Conservation (phyloP, 352 stramenopile species). For the Elongisporangium undulatum region DNA sequence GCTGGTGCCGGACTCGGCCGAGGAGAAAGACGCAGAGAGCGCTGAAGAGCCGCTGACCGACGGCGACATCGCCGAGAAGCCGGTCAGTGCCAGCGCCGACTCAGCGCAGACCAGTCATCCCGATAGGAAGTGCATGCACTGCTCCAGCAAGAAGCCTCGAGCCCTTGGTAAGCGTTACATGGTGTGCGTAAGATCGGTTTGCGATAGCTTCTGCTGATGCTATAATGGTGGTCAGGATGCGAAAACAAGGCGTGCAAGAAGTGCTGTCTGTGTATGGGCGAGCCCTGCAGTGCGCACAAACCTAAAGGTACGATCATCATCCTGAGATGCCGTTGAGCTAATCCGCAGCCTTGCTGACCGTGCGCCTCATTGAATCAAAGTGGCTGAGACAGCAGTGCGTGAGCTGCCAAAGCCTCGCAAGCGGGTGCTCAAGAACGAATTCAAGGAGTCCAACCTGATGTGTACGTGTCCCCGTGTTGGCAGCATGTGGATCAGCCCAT, state of each 20-base stretch:
- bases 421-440: constrained; percentile 73
- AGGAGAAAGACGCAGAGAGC: background rate
- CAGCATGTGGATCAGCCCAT: background rate
- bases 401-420: constrained; percentile 21
- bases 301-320: constrained; percentile 1
- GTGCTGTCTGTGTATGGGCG: constrained; percentile 47
- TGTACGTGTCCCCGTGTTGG: constrained; percentile 41
- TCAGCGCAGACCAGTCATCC: background rate
- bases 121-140: constrained; percentile 31
- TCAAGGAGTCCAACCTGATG: constrained; percentile 67
- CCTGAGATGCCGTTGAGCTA: background rate
- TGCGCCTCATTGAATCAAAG: constrained; percentile 3
- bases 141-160: constrained; percentile 37
- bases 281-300: constrained; percentile 39
- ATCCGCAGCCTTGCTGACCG: background rate
- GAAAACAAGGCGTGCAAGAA: constrained; percentile 57
- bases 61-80: background rate
- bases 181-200: background rate
- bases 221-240: constrained; percentile 20
- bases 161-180: background rate
- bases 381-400: constrained; percentile 15
- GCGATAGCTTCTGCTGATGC: background rate
- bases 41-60: background rate
- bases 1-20: background rate
- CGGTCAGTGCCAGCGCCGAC: background rate